phyloP scores from a whole-genome alignment of 2,329 filamentous ascomycete species.

The Chaetomium sp. region DNA sequence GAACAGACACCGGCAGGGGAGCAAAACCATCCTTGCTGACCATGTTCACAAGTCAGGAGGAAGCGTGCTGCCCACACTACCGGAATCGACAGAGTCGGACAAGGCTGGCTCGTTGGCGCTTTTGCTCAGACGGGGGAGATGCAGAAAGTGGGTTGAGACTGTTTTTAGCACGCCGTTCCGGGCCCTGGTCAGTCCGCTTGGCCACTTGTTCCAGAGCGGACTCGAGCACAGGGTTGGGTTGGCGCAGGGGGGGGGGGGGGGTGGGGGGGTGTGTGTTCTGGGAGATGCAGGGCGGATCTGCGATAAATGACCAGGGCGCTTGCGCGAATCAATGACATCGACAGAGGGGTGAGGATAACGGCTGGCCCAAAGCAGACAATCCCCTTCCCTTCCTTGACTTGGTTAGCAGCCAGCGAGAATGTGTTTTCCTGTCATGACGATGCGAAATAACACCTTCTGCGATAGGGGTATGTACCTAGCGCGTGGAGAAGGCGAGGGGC shows the following conservation, averaged over 20 bases:
- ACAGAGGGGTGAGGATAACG: slow-evolving; percentile 31
- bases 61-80: slow-evolving; percentile 28
- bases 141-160: slow-evolving; percentile 27
- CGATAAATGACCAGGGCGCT: slow-evolving; percentile 24
- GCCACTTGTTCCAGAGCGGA: slow-evolving; percentile 30
- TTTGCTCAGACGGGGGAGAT: slow-evolving; percentile 28
- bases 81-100: slow-evolving; percentile 29
- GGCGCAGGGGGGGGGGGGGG: slow-evolving; percentile 25
- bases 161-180: slow-evolving; percentile 34
- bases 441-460: background rate
- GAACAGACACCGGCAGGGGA: slow-evolving; percentile 10
- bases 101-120: slow-evolving; percentile 29
- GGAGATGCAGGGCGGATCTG: slow-evolving; percentile 31
- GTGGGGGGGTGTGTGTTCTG: slow-evolving; percentile 25
- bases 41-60: slow-evolving; percentile 6
- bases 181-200: slow-evolving; percentile 28
- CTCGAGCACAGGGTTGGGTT: slow-evolving; percentile 22
- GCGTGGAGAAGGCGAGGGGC: background rate
- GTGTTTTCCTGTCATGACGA: background rate
- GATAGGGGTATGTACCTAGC: background rate
- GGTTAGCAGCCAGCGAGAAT: background rate
- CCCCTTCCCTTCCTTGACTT: background rate
- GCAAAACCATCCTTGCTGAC: background rate
- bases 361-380: slow-evolving; percentile 1
- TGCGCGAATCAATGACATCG: slow-evolving; percentile 23